Evolutionary conservation across 768 basidiomycete species (phyloP).

Genomic region (Termitomyces heimii): DNA sequence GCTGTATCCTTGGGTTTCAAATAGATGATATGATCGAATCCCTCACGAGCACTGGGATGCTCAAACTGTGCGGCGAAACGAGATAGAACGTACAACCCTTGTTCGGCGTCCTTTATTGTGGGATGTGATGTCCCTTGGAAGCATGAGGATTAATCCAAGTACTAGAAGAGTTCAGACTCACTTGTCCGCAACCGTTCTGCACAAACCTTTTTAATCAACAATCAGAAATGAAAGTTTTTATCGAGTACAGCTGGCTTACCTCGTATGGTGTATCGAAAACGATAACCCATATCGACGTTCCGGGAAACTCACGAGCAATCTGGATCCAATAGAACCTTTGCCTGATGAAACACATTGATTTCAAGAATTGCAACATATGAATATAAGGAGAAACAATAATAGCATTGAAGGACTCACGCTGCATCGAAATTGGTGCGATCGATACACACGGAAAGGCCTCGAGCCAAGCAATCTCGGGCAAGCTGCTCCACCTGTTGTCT

Average conservation of each 20-base stretch:
- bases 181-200: constrained; percentile 52
- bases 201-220: constrained; percentile 41
- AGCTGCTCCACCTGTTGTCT: constrained; percentile 60
- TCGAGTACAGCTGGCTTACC: constrained; percentile 28
- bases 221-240: constrained; percentile 2
- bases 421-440: constrained; percentile 76
- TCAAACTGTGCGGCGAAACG: constrained; percentile 60
- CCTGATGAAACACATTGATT: constrained; percentile 25
- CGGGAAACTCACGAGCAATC: constrained; percentile 63
- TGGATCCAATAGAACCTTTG: constrained; percentile 72
- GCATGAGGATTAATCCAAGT: constrained; percentile 1
- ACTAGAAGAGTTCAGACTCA: constrained; percentile 27
- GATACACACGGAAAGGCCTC: constrained; percentile 70
- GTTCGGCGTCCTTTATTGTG: constrained; percentile 60
- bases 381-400: not conserved
- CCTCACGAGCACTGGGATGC: constrained; percentile 52
- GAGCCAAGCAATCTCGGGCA: constrained; percentile 41
- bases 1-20: constrained; percentile 34
- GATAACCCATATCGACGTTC: constrained; percentile 63
- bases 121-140: constrained; percentile 63
- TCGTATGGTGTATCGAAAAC: constrained; percentile 75
- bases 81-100: constrained; percentile 55
- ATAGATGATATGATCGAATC: constrained; percentile 54
- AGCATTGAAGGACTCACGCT: constrained; percentile 35
- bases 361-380: constrained; percentile 6